Evolutionary conservation across 768 basidiomycete genomes (phyloP), one percentile per base, ranked within the genome.

Genomic region (Phaffia tasmanica): DNA sequence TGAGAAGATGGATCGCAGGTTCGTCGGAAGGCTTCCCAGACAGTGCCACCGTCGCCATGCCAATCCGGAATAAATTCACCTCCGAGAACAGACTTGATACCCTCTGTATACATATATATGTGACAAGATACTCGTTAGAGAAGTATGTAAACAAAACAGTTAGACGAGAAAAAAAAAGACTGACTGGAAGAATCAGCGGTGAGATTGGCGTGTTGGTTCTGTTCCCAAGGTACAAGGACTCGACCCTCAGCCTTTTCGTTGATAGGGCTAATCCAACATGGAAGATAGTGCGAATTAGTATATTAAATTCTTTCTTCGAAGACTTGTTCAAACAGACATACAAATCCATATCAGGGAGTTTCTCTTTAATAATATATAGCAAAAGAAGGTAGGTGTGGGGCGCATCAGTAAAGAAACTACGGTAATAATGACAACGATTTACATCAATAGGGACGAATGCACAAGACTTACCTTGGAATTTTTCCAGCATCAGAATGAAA

Each of bases 11-110:
- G 89, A 23, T 83, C 78, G 75, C 95, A 99, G 0, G 92, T 90
- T n/a, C 90, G 83, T 18, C 94, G 84, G 80, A 85, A 95, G 0
- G 89, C 85, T 67, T 97, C 91, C 95, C 95, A 98, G 57, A 95
- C 87, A 53, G 76, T 76, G 58, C 79, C 86, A 3, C 93, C 90
- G 55, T 84, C 79, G 15, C 85, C 84, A 35, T 79, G 78, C 95
- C 95, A 99, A 76, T 93, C 91, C 11, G 89, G 82, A 49, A 81
- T 79, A 73, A 92, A 91, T 21, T 76, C 72, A 4, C 82, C 81
- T 15, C 81, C 83, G n/a, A 88, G 78, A 74, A 86, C 80, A 16
- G 79, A 72, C 65, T 81, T 77, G 59, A 85, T 78, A 29, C 81
- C 84, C 61, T 73, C 85, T 81, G 71, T 5, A 16, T 61, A 46